Evolutionary conservation across 2,329 filamentous ascomycete species (phyloP).

Genomic region (Aspergillus unguis): DNA sequence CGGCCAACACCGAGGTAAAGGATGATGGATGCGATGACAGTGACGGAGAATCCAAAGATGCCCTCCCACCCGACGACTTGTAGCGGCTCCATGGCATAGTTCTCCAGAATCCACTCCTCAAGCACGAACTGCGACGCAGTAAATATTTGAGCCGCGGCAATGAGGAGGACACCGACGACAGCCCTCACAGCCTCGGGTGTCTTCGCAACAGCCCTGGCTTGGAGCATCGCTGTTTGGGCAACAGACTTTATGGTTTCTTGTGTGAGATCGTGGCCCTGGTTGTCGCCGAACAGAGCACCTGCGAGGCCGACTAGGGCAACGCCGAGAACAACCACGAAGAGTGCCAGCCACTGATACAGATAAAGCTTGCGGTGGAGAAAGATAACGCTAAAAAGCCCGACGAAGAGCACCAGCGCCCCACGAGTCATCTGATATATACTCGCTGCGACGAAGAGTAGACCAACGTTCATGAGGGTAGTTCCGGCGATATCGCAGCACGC

Average conservation of each 20-base stretch:
- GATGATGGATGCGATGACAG: conserved; percentile 72
- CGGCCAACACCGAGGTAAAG: conserved; percentile 74
- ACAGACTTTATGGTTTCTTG: conserved; percentile 26
- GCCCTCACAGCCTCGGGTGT: conserved; percentile 63
- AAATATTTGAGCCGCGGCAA: conserved; percentile 93
- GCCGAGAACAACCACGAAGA: conserved; percentile 81
- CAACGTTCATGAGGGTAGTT: conserved; percentile 96
- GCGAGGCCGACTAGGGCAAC: conserved; percentile 88
- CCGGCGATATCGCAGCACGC: conserved; percentile 91
- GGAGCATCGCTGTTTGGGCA: conserved; percentile 43
- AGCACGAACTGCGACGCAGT: conserved; percentile 94
- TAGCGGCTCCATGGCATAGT: conserved; percentile 76
- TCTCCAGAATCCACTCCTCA: conserved; percentile 87
- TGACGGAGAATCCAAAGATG: conserved; percentile 80
- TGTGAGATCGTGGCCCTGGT: conserved; percentile 37
- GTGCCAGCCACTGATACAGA: conserved; percentile 87
- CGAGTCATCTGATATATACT: conserved; percentile 99
- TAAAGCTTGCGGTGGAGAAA: conserved; percentile 78
- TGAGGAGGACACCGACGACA: conserved; percentile 79
- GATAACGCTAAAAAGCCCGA: conserved; percentile 89
- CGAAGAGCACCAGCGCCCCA: conserved; percentile 90
- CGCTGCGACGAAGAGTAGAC: conserved; percentile 86
- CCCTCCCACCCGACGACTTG: conserved; percentile 96
- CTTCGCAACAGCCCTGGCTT: conserved; percentile 39
- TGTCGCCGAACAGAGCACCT: conserved; percentile 72